Conservation (phyloP, 768 basidiomycete genomes). For the Lactarius sanguifluus region DNA sequence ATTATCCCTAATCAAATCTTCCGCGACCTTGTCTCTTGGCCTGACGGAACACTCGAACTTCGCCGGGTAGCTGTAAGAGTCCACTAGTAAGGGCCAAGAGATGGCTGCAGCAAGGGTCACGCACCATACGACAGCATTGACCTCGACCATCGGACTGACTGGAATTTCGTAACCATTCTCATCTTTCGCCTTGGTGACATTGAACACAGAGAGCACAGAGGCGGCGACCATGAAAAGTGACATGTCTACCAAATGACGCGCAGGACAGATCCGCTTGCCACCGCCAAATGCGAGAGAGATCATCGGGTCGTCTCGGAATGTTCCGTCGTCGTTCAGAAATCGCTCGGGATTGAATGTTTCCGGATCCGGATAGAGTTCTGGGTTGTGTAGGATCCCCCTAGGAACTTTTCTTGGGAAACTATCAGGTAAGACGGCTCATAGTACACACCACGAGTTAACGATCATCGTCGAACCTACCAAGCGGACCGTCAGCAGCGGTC, state of each 20-base stretch:
- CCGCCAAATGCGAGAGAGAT: slow-evolving; percentile 15
- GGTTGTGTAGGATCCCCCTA: slow-evolving; percentile 7
- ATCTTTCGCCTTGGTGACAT: slow-evolving; percentile 10
- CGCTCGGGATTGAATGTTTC: slow-evolving; percentile 29
- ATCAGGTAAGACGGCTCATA: too few relatives aligned
- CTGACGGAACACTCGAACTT: neutral
- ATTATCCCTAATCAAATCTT: too few relatives aligned
- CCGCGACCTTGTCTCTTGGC: neutral
- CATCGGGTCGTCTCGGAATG: slow-evolving; percentile 17
- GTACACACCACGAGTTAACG: neutral
- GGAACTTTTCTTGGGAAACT: too few relatives aligned
- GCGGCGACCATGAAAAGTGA: slow-evolving; percentile 3
- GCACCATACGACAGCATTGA: neutral
- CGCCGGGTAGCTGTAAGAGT: neutral
- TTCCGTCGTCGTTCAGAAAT: slow-evolving; percentile 22
- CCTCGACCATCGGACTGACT: neutral
- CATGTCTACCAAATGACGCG: neutral
- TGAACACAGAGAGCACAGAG: slow-evolving; percentile 11
- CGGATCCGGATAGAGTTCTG: neutral
- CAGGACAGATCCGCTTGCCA: slow-evolving; percentile 3
- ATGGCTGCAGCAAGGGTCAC: neutral
- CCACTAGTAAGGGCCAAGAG: neutral
- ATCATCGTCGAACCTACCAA: slow-evolving; percentile 22
- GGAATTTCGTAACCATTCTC: slow-evolving; percentile 13
- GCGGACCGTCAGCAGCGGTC: neutral